Percentiles rank a stretch among this genome's conserved stretches.
Conservation (phyloP, 2,329 filamentous ascomycete genomes). For the Fusarium subglutinans region DNA sequence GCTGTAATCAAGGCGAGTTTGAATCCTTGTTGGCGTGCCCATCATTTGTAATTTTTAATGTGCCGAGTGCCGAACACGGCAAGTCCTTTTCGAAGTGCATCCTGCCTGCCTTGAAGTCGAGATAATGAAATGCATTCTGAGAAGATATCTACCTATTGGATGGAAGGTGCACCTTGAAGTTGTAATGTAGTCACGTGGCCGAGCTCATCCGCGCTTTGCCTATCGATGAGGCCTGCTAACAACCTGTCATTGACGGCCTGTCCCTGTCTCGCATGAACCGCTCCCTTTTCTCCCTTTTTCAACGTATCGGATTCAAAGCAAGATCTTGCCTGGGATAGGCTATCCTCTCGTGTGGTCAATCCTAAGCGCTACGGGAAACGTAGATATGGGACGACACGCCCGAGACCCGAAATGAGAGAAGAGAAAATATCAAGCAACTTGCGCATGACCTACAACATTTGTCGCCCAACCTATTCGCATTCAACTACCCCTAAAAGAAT, state of each 20-base stretch:
- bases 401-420: constrained; percentile 22
- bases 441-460: constrained; percentile 9
- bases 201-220: not conserved
- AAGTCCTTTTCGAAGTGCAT: not conserved
- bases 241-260: not conserved
- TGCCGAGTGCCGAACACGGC: not conserved
- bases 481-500: not conserved
- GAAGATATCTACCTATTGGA: not conserved
- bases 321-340: not conserved
- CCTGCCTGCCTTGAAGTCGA: not conserved
- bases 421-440: constrained; percentile 17
- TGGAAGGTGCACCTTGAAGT: constrained; percentile 1
- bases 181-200: constrained; percentile 13
- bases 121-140: not conserved
- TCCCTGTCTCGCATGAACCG: constrained; percentile 30
- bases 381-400: constrained; percentile 19
- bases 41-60: not conserved
- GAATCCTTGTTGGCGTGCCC: not conserved
- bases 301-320: constrained; percentile 2
- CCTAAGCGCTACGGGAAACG: not conserved
- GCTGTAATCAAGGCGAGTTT: not conserved
- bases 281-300: not conserved
- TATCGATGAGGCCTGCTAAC: constrained; percentile 14
- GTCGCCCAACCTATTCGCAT: not conserved
- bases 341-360: not conserved